Base-by-base conservation (phyloP, 1,284 basidiomycete genomes). In the Melampsora larici-populina region DNA sequence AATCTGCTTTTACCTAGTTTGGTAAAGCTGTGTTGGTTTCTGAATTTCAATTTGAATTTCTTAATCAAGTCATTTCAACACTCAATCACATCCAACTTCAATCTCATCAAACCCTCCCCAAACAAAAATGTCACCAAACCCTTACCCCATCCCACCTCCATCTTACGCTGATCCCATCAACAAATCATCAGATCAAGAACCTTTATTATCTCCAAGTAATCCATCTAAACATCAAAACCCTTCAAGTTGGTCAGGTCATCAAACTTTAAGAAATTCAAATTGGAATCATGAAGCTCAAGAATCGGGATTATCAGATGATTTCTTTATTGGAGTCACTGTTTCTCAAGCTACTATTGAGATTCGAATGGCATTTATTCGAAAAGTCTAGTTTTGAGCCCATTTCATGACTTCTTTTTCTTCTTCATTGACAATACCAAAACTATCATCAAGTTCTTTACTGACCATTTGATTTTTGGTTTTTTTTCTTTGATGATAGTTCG, bases 351-450 rank as follows among this genome's bases (percentile, higher is more conserved):
- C 63, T 63, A 48, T 76, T 40, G 74, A 68, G 43, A 76, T 76
- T 40, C 40, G 74, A n/a, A 68, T 76, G 65, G 74, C 74, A 13
- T 76, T 76, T 33, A 76, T 76, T 69, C 48, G 74, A n/a, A 75
- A 75, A 33, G 65, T 75, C 40, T 75, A 75, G 71, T 74, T 64
- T 40, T 55, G 11, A n/a, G 64, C 31, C 1, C 17, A 26, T 9
- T 17, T 8, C 48, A 65, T 46, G 3, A 36, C 8, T 67, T 7
- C 8, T 43, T 9, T 15, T 21, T 33, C 7, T 40, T 5, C 2
- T 18, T 33, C 18, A 8, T 21, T n/a, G 8, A n/a, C 6, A 31
- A 67, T 4, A 2, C 8, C 64, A 33, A 11, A 29, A 31, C 36
- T n/a, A n/a, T 17, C 46, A 17, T n/a, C 29, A 31, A 31, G 29